phyloP scores from a whole-genome alignment of 2,329 filamentous ascomycete genomes.

The Teratosphaeria zuluensis region DNA sequence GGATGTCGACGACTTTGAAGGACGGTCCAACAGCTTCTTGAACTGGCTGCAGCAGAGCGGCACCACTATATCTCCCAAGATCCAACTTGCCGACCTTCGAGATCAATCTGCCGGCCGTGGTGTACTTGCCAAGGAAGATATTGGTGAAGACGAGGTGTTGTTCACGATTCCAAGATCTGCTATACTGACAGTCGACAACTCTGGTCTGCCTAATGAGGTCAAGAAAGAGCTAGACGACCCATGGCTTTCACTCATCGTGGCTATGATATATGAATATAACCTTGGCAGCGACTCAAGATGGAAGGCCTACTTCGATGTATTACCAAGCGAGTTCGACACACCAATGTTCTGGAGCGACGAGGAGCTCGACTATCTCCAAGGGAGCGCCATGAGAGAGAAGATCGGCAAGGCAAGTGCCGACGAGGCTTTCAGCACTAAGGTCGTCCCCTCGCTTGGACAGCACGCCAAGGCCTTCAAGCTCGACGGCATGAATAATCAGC shows the following conservation, averaged over 20 bases:
- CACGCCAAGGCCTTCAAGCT: conserved; percentile 30
- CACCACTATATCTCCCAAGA: conserved; percentile 48
- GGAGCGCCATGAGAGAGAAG: conserved; percentile 64
- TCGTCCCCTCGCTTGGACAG: conserved; percentile 44
- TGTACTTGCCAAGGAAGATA: conserved; percentile 60
- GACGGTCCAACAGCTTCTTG: conserved; percentile 33
- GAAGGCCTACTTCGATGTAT: conserved; percentile 67
- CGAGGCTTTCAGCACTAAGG: conserved; percentile 50
- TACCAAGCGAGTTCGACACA: conserved; percentile 66
- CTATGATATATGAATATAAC: conserved; percentile 69
- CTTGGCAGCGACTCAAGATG: conserved; percentile 53
- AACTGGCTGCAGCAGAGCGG: conserved; percentile 47
- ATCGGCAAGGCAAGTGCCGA: conserved; percentile 68
- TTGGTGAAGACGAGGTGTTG: conserved; percentile 63
- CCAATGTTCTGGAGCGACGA: conserved; percentile 77
- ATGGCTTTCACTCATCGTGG: conserved; percentile 56
- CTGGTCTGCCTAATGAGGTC: conserved; percentile 44
- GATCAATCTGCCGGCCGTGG: conserved; percentile 49
- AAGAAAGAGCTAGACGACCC: conserved; percentile 29
- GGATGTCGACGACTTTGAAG: not conserved
- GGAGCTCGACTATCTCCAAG: conserved; percentile 65
- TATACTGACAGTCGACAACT: conserved; percentile 66
- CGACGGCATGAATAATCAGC: conserved; percentile 32
- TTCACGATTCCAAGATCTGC: conserved; percentile 67
- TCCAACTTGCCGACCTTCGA: conserved; percentile 49